phyloP scores from a whole-genome alignment of 768 basidiomycete genomes.

The Psilocybe tampanensis region DNA sequence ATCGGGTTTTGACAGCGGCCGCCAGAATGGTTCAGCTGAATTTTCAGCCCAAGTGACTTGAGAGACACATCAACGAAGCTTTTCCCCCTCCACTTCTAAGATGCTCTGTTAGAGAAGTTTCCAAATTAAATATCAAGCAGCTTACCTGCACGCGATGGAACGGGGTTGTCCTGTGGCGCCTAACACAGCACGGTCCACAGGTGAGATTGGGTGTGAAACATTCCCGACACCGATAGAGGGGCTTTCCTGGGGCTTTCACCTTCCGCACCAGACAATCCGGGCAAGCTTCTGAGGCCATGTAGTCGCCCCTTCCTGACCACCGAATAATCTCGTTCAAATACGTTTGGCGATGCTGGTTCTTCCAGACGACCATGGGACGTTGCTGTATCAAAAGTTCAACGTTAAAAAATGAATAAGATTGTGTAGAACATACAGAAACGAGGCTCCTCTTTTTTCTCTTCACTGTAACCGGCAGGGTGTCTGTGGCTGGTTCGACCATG shows the following conservation, averaged over 20 bases:
- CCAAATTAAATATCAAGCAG: no score
- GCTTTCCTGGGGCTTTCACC: background rate
- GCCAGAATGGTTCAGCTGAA: constrained; percentile 16
- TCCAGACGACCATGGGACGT: constrained; percentile 11
- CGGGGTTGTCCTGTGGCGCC: background rate
- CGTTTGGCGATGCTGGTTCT: constrained; percentile 1
- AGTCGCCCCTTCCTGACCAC: constrained; percentile 11
- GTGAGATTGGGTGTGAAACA: constrained; percentile 4
- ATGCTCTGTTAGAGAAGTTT: background rate
- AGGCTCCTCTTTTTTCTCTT: no score
- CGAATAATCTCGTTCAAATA: constrained; percentile 11
- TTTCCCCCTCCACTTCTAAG: background rate
- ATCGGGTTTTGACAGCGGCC: background rate
- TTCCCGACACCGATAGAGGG: constrained; percentile 7
- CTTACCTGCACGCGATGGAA: background rate
- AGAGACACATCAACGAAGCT: background rate
- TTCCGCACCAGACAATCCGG: constrained; percentile 10
- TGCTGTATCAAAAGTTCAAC: no score
- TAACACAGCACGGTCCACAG: background rate
- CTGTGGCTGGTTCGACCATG: no score
- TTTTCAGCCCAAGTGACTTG: background rate
- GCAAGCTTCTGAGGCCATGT: background rate
- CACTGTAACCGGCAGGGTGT: no score
- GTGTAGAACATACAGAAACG: no score
- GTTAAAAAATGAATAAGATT: no score